Conservation (phyloP, 108 stramenopile species). For the Fragilaria radians region DNA sequence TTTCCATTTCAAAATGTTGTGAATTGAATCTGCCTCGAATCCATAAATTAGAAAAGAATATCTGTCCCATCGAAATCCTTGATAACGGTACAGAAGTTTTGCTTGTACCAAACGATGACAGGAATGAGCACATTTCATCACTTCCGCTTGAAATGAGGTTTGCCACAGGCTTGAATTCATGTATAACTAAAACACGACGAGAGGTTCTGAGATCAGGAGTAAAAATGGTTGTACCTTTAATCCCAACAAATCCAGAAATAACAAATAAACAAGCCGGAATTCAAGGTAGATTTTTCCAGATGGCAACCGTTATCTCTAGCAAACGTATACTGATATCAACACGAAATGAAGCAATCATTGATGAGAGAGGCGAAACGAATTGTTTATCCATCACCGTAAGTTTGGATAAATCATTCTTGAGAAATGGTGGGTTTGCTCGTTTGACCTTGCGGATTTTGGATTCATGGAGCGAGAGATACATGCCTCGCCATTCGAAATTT, state of each 20-base stretch:
- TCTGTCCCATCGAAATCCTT: too few species aligned
- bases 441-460: slow-evolving; percentile 76
- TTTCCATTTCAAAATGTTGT: neutral
- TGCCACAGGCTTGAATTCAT: too few species aligned
- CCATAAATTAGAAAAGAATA: too few species aligned
- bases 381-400: slow-evolving; percentile 64
- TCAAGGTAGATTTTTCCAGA: slow-evolving; percentile 34
- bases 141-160: too few species aligned
- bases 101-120: too few species aligned
- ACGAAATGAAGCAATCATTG: slow-evolving; percentile 1
- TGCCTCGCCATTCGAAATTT: slow-evolving; percentile 77
- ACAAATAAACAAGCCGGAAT: neutral
- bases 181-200: too few species aligned
- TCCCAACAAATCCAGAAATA: slow-evolving; percentile 32
- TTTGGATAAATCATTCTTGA: slow-evolving; percentile 69
- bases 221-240: slow-evolving; percentile 75
- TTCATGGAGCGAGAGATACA: slow-evolving; percentile 49
- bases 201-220: slow-evolving; percentile 40
- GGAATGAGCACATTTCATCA: too few species aligned
- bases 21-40: too few species aligned
- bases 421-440: slow-evolving; percentile 64
- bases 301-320: slow-evolving; percentile 76
- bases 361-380: slow-evolving; percentile 39
- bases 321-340: slow-evolving; percentile 40
- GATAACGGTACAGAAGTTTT: too few species aligned